Evolutionary conservation across 176 grass and related monocot genomes (phyloP), one percentile per base, ranked within the genome.

Genomic region (Oryza meyeriana): DNA sequence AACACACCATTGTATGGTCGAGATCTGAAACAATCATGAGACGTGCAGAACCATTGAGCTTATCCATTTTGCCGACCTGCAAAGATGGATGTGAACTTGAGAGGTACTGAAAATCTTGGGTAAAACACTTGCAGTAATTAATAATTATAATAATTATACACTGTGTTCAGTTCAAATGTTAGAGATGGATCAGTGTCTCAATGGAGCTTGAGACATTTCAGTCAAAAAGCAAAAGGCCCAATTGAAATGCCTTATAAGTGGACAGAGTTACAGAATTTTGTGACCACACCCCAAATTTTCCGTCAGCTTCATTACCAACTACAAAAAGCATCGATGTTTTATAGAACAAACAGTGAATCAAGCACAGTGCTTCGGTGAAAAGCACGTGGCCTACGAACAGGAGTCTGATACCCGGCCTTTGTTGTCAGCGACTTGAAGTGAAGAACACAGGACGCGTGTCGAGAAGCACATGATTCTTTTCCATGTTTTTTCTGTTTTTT

Each of bases 1-100:
- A 61, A 74, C 44, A 28, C 48, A 99, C 96, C 96, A 99, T 95
- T 36, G 96, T 95, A 83, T 99, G 89, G 63, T 99, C 96, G 40
- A 99, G 96, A 74, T 95, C 96, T 31, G 96, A 99, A 88, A 99
- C 93, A 63, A 99, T 84, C 96, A 99, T 95, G 34, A 99, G 96
- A 39, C 96, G 91, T 0, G 96, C 90, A 77, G 96, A 80, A 26
- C 87, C 90, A 33, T 47, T 77, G 71, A 99, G 80, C 83, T 93
- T 91, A 83, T 99, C 84, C 97, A 99, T 99, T 67, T 81, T 77
- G 68, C 17, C 40, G 75, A 31, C 40, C 88, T 90, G 88, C 48
- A 63, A 74, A 78, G 12, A 86, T 40, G 24, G 24, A 6, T 67
- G 67, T 74, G 59, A 31, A 1, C 30, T 57, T 11, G 16, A 26